Evolutionary conservation across 75 land plant genomes (phyloP).

Genomic region (Isoetes taiwanensis): DNA sequence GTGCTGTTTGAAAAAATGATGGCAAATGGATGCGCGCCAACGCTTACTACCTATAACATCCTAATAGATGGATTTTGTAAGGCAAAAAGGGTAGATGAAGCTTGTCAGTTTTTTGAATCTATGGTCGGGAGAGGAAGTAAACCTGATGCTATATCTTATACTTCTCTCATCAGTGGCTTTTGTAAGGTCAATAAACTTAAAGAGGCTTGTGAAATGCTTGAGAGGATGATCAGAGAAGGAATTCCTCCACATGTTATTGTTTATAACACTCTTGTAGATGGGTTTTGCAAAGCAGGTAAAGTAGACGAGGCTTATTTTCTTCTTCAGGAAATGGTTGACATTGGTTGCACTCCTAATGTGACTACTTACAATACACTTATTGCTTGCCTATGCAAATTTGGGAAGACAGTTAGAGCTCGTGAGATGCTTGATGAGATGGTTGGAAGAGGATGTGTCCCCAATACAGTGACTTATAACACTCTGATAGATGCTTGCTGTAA

Average conservation of each 20-base stretch:
- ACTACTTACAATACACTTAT: conserved; percentile 51
- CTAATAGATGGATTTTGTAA: not conserved
- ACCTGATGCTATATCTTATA: not conserved
- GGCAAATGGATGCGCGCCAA: conserved; percentile 38
- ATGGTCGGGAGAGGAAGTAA: not conserved
- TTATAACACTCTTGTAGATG: not conserved
- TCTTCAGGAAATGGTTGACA: conserved; percentile 30
- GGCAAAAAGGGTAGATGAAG: conserved; percentile 1
- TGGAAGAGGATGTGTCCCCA: too few species aligned
- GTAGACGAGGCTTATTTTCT: conserved; percentile 7
- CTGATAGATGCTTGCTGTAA: too few species aligned
- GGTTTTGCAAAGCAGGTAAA: not conserved
- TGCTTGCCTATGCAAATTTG: conserved; percentile 55
- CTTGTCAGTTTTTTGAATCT: not conserved
- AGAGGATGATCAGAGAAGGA: conserved; percentile 1
- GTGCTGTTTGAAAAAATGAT: conserved; percentile 50
- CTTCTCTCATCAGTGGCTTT: not conserved
- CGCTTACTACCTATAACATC: not conserved
- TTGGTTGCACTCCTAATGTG: conserved; percentile 30
- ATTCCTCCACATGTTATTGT: not conserved
- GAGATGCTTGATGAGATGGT: conserved; percentile 43
- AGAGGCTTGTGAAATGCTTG: not conserved
- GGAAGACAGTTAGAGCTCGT: conserved; percentile 44
- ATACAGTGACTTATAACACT: too few species aligned
- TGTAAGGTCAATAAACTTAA: not conserved